These are phyloP conservation scores for Endogone sp. DNA, from an alignment of 192 early-diverging fungal genomes.

Conservation along the genomic window DNA sequence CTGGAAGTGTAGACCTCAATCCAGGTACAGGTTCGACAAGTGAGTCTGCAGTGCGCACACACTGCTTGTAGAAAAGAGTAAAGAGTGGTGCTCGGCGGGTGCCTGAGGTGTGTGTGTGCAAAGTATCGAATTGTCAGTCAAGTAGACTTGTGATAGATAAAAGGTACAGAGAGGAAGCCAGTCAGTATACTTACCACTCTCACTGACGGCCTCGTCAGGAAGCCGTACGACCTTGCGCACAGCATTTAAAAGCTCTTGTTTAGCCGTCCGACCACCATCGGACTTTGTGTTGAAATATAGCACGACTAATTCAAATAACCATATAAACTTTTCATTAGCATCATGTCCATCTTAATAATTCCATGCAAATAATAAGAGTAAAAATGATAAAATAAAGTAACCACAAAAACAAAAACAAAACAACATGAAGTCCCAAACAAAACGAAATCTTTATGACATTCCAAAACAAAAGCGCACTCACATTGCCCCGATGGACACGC, in stretches of 20 bases:
- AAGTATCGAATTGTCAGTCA: slow-evolving; percentile 7
- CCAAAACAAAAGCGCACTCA: slow-evolving; percentile 14
- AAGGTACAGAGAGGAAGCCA: slow-evolving; percentile 10
- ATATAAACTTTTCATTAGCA: slow-evolving; percentile 14
- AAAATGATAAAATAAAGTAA: too few relatives aligned
- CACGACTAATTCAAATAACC: slow-evolving; percentile 1
- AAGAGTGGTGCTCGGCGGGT: slow-evolving; percentile 31
- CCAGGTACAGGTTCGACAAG: slow-evolving; percentile 15
- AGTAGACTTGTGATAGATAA: too few relatives aligned
- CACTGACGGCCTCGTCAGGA: slow-evolving; percentile 18
- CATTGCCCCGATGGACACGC: slow-evolving; percentile 38
- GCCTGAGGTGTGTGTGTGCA: not conserved
- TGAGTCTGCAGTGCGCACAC: slow-evolving; percentile 21
- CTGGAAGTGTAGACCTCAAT: too few relatives aligned
- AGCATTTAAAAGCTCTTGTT: slow-evolving; percentile 25
- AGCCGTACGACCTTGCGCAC: slow-evolving; percentile 32
- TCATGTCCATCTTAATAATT: too few relatives aligned
- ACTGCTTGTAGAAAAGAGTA: slow-evolving; percentile 39
- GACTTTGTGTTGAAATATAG: slow-evolving; percentile 20
- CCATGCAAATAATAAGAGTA: too few relatives aligned
- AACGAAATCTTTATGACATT: not conserved
- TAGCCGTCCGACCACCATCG: slow-evolving; percentile 7
- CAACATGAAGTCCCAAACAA: too few relatives aligned
- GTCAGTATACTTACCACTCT: slow-evolving; percentile 9
- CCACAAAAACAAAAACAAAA: too few relatives aligned